A percentile compares a stretch with the other conserved stretches of the same genome.
Conservation (phyloP, 2,329 filamentous ascomycete species). For the Dactylonectria estremocensis region DNA sequence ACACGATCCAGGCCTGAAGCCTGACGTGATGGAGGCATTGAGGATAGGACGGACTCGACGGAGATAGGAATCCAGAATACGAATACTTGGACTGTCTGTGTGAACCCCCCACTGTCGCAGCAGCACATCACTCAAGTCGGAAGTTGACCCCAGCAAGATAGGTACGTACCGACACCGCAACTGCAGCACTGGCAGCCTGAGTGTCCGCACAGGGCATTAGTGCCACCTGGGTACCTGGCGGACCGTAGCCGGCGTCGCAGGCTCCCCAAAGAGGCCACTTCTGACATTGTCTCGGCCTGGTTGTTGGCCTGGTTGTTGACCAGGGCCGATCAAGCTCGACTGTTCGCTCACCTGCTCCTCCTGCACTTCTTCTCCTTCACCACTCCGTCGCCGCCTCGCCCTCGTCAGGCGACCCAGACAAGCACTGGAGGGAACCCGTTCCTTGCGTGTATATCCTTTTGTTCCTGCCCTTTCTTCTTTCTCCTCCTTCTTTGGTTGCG, state of each 20-base stretch:
- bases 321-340: constrained; percentile 9
- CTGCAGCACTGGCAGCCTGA: constrained; percentile 9
- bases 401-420: constrained; percentile 11
- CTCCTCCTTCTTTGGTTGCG: neutral
- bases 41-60: too few species aligned
- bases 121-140: neutral
- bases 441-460: neutral
- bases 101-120: neutral
- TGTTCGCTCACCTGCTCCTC: neutral
- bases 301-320: constrained; percentile 13
- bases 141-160: neutral
- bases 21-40: neutral
- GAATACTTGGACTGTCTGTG: neutral
- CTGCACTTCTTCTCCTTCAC: constrained; percentile 14
- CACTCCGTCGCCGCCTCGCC: constrained; percentile 16
- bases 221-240: neutral
- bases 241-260: constrained; percentile 9
- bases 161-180: constrained; percentile 45
- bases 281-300: constrained; percentile 27
- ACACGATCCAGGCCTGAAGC: neutral
- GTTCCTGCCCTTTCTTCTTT: neutral
- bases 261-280: constrained; percentile 29
- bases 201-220: neutral
- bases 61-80: too few species aligned
- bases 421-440: constrained; percentile 6